A percentile compares a stretch with the other conserved stretches of the same genome.
phyloP scores from a whole-genome alignment of 805 yeast genomes.

The Kuraishia borneana region DNA sequence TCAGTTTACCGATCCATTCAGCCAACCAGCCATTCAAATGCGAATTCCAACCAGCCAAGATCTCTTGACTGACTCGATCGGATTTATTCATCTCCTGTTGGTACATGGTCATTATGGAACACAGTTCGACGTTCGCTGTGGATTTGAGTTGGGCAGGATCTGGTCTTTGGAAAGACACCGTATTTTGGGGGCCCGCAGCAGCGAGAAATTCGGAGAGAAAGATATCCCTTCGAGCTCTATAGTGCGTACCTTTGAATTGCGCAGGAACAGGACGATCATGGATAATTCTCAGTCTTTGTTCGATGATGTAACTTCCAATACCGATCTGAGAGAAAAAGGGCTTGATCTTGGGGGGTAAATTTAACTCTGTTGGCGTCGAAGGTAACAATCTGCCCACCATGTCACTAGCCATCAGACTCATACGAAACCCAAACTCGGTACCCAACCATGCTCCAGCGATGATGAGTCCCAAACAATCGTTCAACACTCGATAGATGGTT shows the following conservation, averaged over 20 bases:
- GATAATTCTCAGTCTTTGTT: conserved; percentile 1
- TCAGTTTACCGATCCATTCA: conserved; percentile 2
- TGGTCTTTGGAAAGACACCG: not conserved
- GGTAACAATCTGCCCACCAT: conserved; percentile 1
- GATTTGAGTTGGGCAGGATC: conserved; percentile 1
- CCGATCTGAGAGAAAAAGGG: not conserved
- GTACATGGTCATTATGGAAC: conserved; percentile 1
- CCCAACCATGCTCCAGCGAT: conserved; percentile 3
- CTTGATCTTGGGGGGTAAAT: not conserved
- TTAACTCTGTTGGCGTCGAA: not conserved
- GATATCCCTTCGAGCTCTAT: not conserved
- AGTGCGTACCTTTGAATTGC: not conserved
- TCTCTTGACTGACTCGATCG: not conserved
- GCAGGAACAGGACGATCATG: conserved; percentile 1
- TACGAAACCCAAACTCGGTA: conserved; percentile 1
- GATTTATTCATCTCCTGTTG: conserved; percentile 1
- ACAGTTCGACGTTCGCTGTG: conserved; percentile 2
- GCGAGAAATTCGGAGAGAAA: not conserved
- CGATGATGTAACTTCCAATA: conserved; percentile 1
- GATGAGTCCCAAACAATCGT: not conserved
- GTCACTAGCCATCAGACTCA: conserved; percentile 2
- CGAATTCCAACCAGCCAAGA: not conserved
- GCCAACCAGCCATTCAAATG: conserved; percentile 1
- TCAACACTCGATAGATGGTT: not conserved
- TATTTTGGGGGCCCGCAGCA: no score